A percentile compares a stretch with the other conserved stretches of the same genome.
Conservation (phyloP, 2,329 filamentous ascomycete genomes). For the Fusarium dlaminii region DNA sequence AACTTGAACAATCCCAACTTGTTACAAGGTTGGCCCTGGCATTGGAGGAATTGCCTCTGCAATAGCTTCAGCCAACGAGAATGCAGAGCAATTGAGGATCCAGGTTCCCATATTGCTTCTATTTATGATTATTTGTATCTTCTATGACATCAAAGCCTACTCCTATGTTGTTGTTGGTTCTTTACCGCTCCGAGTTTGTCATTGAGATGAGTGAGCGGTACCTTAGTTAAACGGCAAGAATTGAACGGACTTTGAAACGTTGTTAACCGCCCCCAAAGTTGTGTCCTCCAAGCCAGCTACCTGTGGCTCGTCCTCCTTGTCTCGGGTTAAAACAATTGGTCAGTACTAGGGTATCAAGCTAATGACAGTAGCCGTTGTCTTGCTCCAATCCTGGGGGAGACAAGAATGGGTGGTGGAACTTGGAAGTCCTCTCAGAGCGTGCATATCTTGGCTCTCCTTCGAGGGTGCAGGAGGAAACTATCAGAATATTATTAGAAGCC, state of each 20-base stretch:
- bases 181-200: neutral
- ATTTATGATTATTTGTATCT: neutral
- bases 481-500: slow-evolving; percentile 4
- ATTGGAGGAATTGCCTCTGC: neutral
- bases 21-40: slow-evolving; percentile 19
- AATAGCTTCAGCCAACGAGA: slow-evolving; percentile 14
- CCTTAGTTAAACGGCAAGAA: slow-evolving; percentile 24
- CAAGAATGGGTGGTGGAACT: slow-evolving; percentile 13
- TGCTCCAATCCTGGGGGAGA: slow-evolving; percentile 17
- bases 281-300: neutral
- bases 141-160: neutral
- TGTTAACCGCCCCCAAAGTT: neutral
- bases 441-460: slow-evolving; percentile 1
- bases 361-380: neutral
- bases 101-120: slow-evolving; percentile 19
- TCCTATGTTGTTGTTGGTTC: neutral
- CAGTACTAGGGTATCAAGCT: slow-evolving; percentile 3
- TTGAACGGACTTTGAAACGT: slow-evolving; percentile 18
- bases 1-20: slow-evolving; percentile 8
- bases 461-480: slow-evolving; percentile 5
- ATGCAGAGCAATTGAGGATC: neutral
- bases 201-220: slow-evolving; percentile 20
- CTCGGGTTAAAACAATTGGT: slow-evolving; percentile 26
- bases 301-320: slow-evolving; percentile 28
- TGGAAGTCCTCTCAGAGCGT: neutral